Base-by-base conservation (phyloP, 768 basidiomycete species). In the Clitopilus passeckerianus region DNA sequence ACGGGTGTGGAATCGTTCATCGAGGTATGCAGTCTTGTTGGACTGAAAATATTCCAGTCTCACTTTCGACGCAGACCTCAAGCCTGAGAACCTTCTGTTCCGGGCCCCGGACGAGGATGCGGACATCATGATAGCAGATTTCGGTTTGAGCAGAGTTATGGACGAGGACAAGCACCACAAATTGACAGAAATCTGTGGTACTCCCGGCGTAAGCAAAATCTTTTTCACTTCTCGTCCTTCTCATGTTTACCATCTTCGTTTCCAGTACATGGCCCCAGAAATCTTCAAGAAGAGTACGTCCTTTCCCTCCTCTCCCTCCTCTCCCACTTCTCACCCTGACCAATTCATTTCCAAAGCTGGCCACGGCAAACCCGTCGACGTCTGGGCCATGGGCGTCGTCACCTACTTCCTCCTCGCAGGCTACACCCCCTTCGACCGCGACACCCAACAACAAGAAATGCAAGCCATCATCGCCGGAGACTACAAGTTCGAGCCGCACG, bases 351-450 rank as follows among this genome's bases (percentile, higher is more conserved):
- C 24, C 57, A 30, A 67, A 91, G 90, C 87, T 58, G 96, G 96
- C 3, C 96, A 99, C 66, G 85, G 90, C 43, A 97, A 92, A 74
- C 95, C 95, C 8, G 95, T 97, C 16, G 96, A 96, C 67, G 75
- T 96, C 58, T 95, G 94, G 95, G 95, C 96, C 0, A 95, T 98
- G 85, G 96, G 96, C 37, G 96, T 99, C 54, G 95, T 99, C 72
- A 91, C 96, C 12, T 98, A 98, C 75, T 97, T 97, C 87, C 77
- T 98, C 3, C 87, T 98, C 27, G 75, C 77, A 67, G 90, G 92
- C 1, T 95, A 98, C 77, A 99, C 97, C 5, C 97, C 97, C 0
- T 99, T 99, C 70, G 95, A 98, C 71, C 86, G 93, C 23, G 95
- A 98, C 60, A 86, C 82, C 1, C 90, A 90, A 67, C 84, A 84